A percentile compares a stretch with the other conserved stretches of the same genome.
Evolutionary conservation across 2,329 filamentous ascomycete genomes (phyloP).

Genomic region (Venturiaceae sp.): DNA sequence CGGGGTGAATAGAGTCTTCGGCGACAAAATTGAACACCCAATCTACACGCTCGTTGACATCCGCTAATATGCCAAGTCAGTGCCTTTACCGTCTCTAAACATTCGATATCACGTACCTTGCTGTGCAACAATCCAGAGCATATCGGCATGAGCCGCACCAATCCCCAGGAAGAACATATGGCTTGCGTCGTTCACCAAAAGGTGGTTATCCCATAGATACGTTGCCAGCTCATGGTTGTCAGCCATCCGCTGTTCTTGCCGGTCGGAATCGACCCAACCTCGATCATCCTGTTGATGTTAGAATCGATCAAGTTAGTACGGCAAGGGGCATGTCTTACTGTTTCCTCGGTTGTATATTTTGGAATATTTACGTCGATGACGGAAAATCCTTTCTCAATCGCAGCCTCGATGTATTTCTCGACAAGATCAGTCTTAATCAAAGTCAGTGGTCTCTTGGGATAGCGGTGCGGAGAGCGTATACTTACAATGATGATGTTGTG

Average conservation of each 20-base stretch:
- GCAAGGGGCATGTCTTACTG: slow-evolving; percentile 31
- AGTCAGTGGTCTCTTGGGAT: slow-evolving; percentile 27
- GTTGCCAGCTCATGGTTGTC: slow-evolving; percentile 61
- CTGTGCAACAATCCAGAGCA: not conserved
- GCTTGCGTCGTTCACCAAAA: slow-evolving; percentile 56
- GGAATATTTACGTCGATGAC: slow-evolving; percentile 91
- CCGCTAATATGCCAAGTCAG: not conserved
- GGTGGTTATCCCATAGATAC: slow-evolving; percentile 96
- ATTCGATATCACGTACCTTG: not conserved
- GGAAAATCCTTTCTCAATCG: slow-evolving; percentile 62
- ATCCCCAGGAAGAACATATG: slow-evolving; percentile 81
- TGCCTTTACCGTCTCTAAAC: too few species aligned
- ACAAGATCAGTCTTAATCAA: slow-evolving; percentile 64
- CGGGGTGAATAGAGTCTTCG: slow-evolving; percentile 61
- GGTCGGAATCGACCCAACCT: slow-evolving; percentile 22
- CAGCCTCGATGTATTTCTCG: slow-evolving; percentile 77
- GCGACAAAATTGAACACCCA: slow-evolving; percentile 76
- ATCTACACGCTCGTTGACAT: slow-evolving; percentile 32
- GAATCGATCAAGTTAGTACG: not conserved
- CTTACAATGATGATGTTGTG: slow-evolving; percentile 86
- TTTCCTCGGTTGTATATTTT: slow-evolving; percentile 57
- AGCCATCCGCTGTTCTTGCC: slow-evolving; percentile 23
- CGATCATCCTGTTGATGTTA: slow-evolving; percentile 13
- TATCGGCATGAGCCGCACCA: slow-evolving; percentile 52
- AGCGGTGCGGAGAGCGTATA: slow-evolving; percentile 13